Conservation (phyloP, 2,329 filamentous ascomycete genomes). For the Cucurbitaria berberidis region DNA sequence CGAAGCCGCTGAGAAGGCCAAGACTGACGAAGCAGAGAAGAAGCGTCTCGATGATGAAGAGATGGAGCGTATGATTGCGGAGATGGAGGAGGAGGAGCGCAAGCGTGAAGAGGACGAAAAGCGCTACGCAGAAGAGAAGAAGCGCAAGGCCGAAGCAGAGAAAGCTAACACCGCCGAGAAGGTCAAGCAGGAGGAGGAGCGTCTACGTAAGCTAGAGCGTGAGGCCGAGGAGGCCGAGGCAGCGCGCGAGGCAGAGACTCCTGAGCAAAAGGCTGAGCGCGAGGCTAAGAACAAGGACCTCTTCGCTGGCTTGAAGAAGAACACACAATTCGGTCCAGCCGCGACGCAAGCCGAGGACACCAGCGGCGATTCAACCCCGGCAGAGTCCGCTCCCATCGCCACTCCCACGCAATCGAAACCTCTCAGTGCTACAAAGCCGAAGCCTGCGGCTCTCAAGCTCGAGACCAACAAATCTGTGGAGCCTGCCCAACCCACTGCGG, state of each 20-base stretch:
- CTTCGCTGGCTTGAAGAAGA: slow-evolving; percentile 58
- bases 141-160: slow-evolving; percentile 64
- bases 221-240: slow-evolving; percentile 58
- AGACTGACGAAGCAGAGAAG: slow-evolving; percentile 42
- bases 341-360: slow-evolving; percentile 41
- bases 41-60: slow-evolving; percentile 52
- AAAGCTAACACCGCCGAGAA: slow-evolving; percentile 59
- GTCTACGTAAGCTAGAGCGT: slow-evolving; percentile 56
- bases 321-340: slow-evolving; percentile 54
- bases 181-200: slow-evolving; percentile 59
- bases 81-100: slow-evolving; percentile 58
- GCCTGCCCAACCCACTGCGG: slow-evolving; percentile 89
- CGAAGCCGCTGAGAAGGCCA: slow-evolving; percentile 52
- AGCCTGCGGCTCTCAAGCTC: slow-evolving; percentile 88
- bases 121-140: slow-evolving; percentile 72
- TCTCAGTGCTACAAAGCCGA: slow-evolving; percentile 69
- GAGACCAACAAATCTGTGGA: slow-evolving; percentile 86
- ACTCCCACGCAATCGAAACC: slow-evolving; percentile 36
- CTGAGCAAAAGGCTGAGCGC: slow-evolving; percentile 51
- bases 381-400: slow-evolving; percentile 52
- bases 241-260: slow-evolving; percentile 49
- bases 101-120: slow-evolving; percentile 71
- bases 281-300: slow-evolving; percentile 43
- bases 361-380: slow-evolving; percentile 46
- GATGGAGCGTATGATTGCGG: slow-evolving; percentile 67